A percentile compares a stretch with the other conserved stretches of the same genome.
Evolutionary conservation across 2,329 filamentous ascomycete genomes (phyloP).

Genomic region (Talaromyces funiculosus): DNA sequence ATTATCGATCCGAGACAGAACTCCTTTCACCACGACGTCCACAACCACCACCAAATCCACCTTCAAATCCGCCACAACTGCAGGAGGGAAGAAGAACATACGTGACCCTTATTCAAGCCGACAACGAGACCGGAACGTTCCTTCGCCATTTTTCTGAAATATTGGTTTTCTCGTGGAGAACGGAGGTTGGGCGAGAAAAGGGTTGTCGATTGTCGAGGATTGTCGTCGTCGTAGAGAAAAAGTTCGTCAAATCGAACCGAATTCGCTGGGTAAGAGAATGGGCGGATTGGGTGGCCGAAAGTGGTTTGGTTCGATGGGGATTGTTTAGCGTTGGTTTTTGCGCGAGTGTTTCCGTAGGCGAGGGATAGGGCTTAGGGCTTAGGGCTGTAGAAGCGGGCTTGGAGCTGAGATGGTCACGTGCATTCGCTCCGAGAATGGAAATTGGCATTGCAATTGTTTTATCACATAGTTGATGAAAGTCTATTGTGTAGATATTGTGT

Average conservation of each 20-base stretch:
- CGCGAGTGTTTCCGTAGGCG: conserved; percentile 24
- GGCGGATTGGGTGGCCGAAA: conserved; percentile 1
- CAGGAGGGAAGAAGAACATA: conserved; percentile 42
- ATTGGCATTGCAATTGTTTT: not conserved
- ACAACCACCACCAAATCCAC: not conserved
- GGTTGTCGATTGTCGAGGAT: conserved; percentile 11
- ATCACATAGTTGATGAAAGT: not conserved
- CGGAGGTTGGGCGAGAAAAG: conserved; percentile 23
- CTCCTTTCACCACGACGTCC: conserved; percentile 1
- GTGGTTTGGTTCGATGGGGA: conserved; percentile 29
- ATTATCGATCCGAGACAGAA: not conserved
- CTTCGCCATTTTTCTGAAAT: conserved; percentile 43
- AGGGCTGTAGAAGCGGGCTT: conserved; percentile 17
- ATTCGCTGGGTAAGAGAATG: not conserved
- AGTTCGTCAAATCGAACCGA: not conserved
- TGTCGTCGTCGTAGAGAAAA: conserved; percentile 7
- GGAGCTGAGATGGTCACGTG: not conserved
- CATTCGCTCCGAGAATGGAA: not conserved
- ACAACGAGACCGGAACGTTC: conserved; percentile 52
- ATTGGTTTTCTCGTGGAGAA: conserved; percentile 19
- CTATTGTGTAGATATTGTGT: not conserved
- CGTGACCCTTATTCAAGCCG: conserved; percentile 62
- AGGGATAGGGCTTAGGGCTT: conserved; percentile 38
- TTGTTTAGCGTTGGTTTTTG: not conserved
- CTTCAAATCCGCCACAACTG: not conserved